phyloP scores from a whole-genome alignment of 352 stramenopile species.

The Pythium brachiatum region DNA sequence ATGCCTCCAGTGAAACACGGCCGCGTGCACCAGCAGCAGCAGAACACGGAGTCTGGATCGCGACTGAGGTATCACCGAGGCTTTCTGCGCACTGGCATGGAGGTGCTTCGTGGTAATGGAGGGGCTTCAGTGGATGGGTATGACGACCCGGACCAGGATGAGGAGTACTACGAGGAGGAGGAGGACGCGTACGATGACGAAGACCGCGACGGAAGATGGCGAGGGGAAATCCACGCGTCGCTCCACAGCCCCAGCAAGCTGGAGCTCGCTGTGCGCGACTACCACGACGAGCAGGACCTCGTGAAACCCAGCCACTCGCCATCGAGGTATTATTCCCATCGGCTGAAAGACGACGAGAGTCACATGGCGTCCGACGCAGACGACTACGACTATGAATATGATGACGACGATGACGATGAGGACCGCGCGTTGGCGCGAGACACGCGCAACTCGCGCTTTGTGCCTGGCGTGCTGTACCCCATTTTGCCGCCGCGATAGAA shows the following conservation, averaged over 20 bases:
- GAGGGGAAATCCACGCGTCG: conserved; percentile 3
- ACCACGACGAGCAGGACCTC: conserved; percentile 26
- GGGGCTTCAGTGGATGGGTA: conserved; percentile 1
- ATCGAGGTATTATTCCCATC: conserved; percentile 25
- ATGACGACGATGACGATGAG: conserved; percentile 13
- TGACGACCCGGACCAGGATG: conserved; percentile 24
- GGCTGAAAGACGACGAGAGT: conserved; percentile 35
- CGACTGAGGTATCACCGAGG: conserved; percentile 43
- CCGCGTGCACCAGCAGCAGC: neutral
- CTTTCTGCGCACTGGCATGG: conserved; percentile 59
- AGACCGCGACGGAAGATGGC: neutral
- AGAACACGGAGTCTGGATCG: neutral
- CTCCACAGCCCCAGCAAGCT: conserved; percentile 34
- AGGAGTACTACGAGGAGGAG: conserved; percentile 11
- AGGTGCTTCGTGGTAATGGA: conserved; percentile 37
- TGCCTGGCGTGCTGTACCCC: conserved; percentile 58
- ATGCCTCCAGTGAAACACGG: neutral
- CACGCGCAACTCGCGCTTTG: conserved; percentile 38
- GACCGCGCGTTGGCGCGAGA: conserved; percentile 23
- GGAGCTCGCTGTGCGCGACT: conserved; percentile 36
- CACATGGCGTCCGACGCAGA: conserved; percentile 12
- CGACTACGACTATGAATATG: conserved; percentile 12
- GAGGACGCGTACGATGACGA: neutral
- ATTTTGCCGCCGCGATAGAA: conserved; percentile 39
- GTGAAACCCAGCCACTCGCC: neutral